phyloP scores from a whole-genome alignment of 306 rosid species.

The Prosopis cineraria region DNA sequence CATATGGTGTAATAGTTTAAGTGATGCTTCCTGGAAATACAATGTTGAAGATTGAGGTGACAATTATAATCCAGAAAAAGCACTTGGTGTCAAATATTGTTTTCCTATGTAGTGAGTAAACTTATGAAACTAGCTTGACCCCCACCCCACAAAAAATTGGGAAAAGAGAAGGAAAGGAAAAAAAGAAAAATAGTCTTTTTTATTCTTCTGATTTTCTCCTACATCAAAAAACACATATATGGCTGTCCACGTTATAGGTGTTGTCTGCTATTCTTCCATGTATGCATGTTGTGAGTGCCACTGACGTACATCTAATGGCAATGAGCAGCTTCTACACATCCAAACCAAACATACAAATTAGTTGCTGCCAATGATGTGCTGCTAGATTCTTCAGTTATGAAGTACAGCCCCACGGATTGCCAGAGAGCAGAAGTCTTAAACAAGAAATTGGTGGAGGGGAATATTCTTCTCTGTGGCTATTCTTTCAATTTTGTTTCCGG shows the following conservation, averaged over 20 bases:
- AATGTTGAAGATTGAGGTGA: conserved; percentile 11
- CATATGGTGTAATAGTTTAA: conserved; percentile 2
- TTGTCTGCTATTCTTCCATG: conserved; percentile 9
- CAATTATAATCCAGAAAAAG: neutral
- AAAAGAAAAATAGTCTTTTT: neutral
- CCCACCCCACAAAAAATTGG: neutral
- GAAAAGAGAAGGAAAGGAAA: conserved; percentile 16
- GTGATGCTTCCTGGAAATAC: conserved; percentile 5
- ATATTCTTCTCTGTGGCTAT: conserved; percentile 97
- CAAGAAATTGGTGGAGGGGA: conserved; percentile 88
- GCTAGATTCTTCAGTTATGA: conserved; percentile 86
- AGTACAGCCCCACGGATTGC: conserved; percentile 91
- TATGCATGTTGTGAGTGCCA: conserved; percentile 8
- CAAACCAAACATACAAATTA: conserved; percentile 73
- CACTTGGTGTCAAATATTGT: neutral
- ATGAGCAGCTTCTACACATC: conserved; percentile 78
- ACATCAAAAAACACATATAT: neutral
- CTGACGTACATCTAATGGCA: conserved; percentile 38
- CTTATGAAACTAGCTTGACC: neutral
- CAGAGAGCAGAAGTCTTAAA: conserved; percentile 91
- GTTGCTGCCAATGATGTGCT: conserved; percentile 93
- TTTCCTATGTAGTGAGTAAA: neutral
- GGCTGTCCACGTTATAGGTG: neutral
- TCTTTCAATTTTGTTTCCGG: conserved; percentile 92
- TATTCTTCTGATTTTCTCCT: neutral